Conservation (phyloP, 495 filamentous ascomycete species). For the Physcia stellaris region DNA sequence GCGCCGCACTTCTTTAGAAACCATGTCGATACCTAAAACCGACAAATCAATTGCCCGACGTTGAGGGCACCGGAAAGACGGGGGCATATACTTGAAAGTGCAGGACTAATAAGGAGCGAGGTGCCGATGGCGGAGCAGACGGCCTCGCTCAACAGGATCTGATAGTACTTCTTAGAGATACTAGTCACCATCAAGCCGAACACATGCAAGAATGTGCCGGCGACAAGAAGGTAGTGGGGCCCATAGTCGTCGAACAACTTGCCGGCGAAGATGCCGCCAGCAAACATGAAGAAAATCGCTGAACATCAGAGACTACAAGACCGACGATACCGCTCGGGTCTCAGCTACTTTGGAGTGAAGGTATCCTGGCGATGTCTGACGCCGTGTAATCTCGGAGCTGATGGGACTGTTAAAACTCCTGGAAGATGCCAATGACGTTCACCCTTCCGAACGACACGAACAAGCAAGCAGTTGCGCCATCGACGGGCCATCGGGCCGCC, state of each 20-base stretch:
- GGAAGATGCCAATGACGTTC: constrained; percentile 51
- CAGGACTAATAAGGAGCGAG: no score
- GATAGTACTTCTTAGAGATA: constrained; percentile 29
- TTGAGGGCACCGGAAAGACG: no score
- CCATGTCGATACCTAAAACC: constrained; percentile 6
- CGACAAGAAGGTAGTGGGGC: constrained; percentile 14
- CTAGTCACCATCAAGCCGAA: constrained; percentile 25
- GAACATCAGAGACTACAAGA: not conserved
- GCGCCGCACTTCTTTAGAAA: constrained; percentile 10
- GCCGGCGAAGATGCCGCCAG: constrained; percentile 22
- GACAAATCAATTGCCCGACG: not conserved
- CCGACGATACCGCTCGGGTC: constrained; percentile 4
- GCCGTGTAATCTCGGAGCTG: constrained; percentile 31
- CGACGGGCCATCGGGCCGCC: no score
- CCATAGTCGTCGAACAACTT: constrained; percentile 27
- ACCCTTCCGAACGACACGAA: constrained; percentile 49
- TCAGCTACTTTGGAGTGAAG: constrained; percentile 28
- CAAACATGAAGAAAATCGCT: constrained; percentile 26
- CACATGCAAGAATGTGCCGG: constrained; percentile 16
- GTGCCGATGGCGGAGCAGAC: constrained; percentile 28
- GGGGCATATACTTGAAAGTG: constrained; percentile 5
- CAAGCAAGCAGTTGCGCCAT: no score
- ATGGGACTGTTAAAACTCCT: constrained; percentile 42
- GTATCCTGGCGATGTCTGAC: constrained; percentile 48
- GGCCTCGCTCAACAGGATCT: constrained; percentile 30